These are phyloP conservation scores for Jatropha multifida DNA, from an alignment of 441 rosid species.

Conservation along the genomic window DNA sequence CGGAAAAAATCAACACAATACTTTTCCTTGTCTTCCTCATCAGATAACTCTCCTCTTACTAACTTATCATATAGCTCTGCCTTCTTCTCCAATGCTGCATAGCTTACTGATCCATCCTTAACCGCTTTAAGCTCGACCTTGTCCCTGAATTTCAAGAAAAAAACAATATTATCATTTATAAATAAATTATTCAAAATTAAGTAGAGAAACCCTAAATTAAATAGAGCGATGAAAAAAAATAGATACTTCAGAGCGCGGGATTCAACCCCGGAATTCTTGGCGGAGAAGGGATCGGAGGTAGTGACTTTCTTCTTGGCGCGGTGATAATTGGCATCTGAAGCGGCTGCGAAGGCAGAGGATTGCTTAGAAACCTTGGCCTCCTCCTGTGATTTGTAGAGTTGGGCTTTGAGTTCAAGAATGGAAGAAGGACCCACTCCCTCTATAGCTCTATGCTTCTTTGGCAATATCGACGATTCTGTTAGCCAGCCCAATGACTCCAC, in stretches of 20 bases:
- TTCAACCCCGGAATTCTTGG: slow-evolving; percentile 79
- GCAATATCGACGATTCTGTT: slow-evolving; percentile 87
- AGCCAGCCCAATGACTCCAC: slow-evolving; percentile 95
- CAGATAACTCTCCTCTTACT: slow-evolving; percentile 74
- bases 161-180: background rate
- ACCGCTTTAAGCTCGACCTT: slow-evolving; percentile 88
- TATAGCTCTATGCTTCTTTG: slow-evolving; percentile 79
- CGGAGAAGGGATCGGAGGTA: slow-evolving; percentile 50
- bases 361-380: slow-evolving; percentile 69
- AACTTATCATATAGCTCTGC: slow-evolving; percentile 84
- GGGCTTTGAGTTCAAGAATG: slow-evolving; percentile 86
- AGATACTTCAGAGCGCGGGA: slow-evolving; percentile 69
- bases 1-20: slow-evolving; percentile 86
- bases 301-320: slow-evolving; percentile 70
- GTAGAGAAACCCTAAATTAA: slow-evolving; percentile 7
- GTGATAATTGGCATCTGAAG: slow-evolving; percentile 60
- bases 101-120: slow-evolving; percentile 73
- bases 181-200: background rate
- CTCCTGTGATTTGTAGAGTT: slow-evolving; percentile 82
- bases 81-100: slow-evolving; percentile 88
- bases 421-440: slow-evolving; percentile 91
- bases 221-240: background rate
- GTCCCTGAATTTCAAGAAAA: slow-evolving; percentile 45
- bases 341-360: slow-evolving; percentile 44
- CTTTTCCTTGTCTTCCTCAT: slow-evolving; percentile 84